These are phyloP conservation scores for Cordyceps javanica DNA, from an alignment of 2,329 filamentous ascomycete genomes.

Conservation along the genomic window DNA sequence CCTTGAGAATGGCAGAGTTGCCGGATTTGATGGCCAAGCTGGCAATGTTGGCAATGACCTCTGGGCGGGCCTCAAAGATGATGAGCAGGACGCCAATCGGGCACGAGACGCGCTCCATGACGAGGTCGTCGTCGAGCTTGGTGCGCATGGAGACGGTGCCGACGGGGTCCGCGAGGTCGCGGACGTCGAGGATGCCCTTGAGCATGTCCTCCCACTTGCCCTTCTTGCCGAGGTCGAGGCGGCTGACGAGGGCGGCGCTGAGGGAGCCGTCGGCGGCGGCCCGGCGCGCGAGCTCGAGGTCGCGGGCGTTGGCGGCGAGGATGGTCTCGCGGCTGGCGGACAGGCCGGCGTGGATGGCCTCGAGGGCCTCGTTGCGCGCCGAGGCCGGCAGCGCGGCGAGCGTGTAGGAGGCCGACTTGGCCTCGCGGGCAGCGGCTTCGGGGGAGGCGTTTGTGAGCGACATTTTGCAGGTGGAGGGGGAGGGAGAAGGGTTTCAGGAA, in stretches of 20 bases:
- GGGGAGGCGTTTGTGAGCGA: constrained; percentile 84
- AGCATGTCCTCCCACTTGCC: constrained; percentile 99
- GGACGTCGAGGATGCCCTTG: constrained; percentile 85
- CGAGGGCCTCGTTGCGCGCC: constrained; percentile 79
- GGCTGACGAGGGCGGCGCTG: constrained; percentile 76
- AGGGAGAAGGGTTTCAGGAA: too few relatives aligned
- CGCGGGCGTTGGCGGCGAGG: constrained; percentile 77
- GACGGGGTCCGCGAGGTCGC: constrained; percentile 79
- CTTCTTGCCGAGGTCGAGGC: constrained; percentile 76
- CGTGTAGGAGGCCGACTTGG: constrained; percentile 73
- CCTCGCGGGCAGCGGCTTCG: constrained; percentile 67
- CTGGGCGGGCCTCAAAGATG: constrained; percentile 95
- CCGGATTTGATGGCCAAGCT: constrained; percentile 94
- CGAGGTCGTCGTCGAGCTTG: constrained; percentile 76
- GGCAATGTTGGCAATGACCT: constrained; percentile 98
- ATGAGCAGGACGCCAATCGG: constrained; percentile 97
- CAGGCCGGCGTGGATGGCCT: constrained; percentile 75
- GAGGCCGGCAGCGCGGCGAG: constrained; percentile 72
- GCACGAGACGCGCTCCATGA: constrained; percentile 82
- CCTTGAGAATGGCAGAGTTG: constrained; percentile 95
- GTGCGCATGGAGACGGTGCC: constrained; percentile 80
- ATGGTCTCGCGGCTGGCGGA: constrained; percentile 64
- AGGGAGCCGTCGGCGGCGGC: constrained; percentile 71
- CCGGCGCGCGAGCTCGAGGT: constrained; percentile 67
- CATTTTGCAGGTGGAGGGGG: constrained; percentile 46